Conservation (phyloP, 2,329 filamentous ascomycete genomes). For the Leptographium procerum region DNA sequence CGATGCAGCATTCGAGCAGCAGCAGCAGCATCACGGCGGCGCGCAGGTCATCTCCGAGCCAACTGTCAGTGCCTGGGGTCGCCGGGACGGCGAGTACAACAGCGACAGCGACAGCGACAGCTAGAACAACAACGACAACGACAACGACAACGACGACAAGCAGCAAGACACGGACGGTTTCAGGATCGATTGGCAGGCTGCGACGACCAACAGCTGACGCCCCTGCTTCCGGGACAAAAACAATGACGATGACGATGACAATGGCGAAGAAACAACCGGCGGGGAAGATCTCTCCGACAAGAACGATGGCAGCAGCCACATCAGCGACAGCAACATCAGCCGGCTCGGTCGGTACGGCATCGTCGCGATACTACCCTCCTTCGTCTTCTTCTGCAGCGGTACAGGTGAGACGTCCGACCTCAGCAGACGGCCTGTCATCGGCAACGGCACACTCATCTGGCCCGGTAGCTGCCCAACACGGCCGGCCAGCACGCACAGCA, state of each 20-base stretch:
- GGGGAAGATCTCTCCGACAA: background rate
- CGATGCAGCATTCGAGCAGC: too few relatives aligned
- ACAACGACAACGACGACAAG: too few relatives aligned
- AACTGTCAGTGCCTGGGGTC: background rate
- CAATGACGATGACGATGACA: too few relatives aligned
- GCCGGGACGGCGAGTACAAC: background rate
- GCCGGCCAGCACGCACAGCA: background rate
- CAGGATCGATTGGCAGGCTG: too few relatives aligned
- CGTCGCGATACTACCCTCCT: background rate
- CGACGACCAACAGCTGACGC: too few relatives aligned
- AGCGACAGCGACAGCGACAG: slow-evolving; percentile 3
- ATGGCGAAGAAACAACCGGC: too few relatives aligned
- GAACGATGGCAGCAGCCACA: background rate
- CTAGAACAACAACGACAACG: background rate
- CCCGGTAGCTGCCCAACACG: background rate
- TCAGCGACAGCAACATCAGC: background rate
- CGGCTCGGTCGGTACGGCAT: background rate
- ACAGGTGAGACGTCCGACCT: background rate
- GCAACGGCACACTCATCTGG: background rate
- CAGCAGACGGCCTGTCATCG: background rate
- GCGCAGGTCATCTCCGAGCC: background rate
- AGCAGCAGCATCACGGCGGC: too few relatives aligned
- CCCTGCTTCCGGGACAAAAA: too few relatives aligned
- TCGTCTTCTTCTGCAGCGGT: background rate
- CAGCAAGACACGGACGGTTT: too few relatives aligned